Conservation (phyloP, 176 grass and related monocot genomes). For the Cenchrus americanus region DNA sequence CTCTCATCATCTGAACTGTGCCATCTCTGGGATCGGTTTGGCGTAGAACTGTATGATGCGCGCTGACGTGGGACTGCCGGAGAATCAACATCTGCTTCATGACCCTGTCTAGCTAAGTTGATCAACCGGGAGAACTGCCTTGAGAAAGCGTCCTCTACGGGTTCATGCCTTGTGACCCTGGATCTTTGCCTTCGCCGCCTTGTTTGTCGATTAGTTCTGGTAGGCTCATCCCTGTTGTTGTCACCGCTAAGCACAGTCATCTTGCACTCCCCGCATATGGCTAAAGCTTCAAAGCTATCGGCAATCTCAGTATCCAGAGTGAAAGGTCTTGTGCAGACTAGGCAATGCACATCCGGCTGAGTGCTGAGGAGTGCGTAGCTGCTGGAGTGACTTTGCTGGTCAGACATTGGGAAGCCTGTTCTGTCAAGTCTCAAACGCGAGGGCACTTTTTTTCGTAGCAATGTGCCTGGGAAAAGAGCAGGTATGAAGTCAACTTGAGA, state of each 20-base stretch:
- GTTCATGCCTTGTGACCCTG: conserved; percentile 41
- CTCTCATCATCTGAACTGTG: conserved; percentile 74
- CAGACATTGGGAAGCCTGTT: conserved; percentile 27
- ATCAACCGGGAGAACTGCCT: conserved; percentile 69
- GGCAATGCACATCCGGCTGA: conserved; percentile 60
- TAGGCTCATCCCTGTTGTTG: conserved; percentile 40
- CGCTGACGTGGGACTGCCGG: conserved; percentile 21
- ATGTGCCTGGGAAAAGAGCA: background rate
- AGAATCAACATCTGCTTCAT: conserved; percentile 48
- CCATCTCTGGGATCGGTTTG: conserved; percentile 55
- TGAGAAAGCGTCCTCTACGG: conserved; percentile 56
- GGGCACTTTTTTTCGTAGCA: background rate
- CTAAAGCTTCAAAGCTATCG: conserved; percentile 79
- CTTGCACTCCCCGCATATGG: conserved; percentile 79
- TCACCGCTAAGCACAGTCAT: conserved; percentile 51
- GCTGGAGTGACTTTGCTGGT: background rate
- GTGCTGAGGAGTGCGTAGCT: background rate
- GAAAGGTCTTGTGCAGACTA: conserved; percentile 77
- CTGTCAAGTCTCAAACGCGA: background rate
- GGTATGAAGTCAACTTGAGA: background rate
- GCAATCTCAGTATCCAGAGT: conserved; percentile 67
- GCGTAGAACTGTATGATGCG: conserved; percentile 49
- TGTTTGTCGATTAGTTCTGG: conserved; percentile 34
- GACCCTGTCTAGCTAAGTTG: conserved; percentile 67
- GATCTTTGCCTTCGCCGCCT: conserved; percentile 36